Conservation (phyloP, 2,329 filamentous ascomycete genomes). For the Phialocephala subalpina region DNA sequence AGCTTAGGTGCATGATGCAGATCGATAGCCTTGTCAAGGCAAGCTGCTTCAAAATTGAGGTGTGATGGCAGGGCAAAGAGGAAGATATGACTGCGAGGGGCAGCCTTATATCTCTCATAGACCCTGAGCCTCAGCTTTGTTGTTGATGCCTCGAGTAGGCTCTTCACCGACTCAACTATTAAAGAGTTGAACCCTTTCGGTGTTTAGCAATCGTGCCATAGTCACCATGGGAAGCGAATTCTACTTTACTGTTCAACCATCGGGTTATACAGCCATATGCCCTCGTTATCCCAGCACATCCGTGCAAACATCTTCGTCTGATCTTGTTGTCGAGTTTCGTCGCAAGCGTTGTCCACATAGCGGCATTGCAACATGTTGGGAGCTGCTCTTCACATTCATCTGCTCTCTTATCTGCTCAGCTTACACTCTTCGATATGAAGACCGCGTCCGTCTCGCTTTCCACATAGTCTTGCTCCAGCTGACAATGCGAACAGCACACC, state of each 20-base stretch:
- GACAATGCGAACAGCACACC: conserved; percentile 8
- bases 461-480: conserved; percentile 3
- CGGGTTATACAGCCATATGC: not conserved
- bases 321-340: not conserved
- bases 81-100: not conserved
- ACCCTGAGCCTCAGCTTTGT: not conserved
- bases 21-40: conserved; percentile 7
- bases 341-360: conserved; percentile 22
- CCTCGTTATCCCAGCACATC: conserved; percentile 1
- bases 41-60: not conserved
- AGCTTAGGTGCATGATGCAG: conserved; percentile 1
- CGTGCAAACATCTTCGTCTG: not conserved
- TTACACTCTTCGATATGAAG: conserved; percentile 40
- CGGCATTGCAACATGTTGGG: conserved; percentile 34
- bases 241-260: conserved; percentile 2
- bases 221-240: conserved; percentile 3
- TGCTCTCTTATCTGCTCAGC: conserved; percentile 37
- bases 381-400: conserved; percentile 32
- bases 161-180: not conserved
- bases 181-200: not conserved
- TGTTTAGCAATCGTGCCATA: conserved; percentile 3
- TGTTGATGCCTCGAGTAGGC: not conserved
- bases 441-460: conserved; percentile 24
- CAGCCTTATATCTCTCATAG: not conserved
- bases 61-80: not conserved